These are phyloP conservation scores for Elsinoe ampelina DNA, from an alignment of 2,329 filamentous ascomycete species.

Conservation along the genomic window DNA sequence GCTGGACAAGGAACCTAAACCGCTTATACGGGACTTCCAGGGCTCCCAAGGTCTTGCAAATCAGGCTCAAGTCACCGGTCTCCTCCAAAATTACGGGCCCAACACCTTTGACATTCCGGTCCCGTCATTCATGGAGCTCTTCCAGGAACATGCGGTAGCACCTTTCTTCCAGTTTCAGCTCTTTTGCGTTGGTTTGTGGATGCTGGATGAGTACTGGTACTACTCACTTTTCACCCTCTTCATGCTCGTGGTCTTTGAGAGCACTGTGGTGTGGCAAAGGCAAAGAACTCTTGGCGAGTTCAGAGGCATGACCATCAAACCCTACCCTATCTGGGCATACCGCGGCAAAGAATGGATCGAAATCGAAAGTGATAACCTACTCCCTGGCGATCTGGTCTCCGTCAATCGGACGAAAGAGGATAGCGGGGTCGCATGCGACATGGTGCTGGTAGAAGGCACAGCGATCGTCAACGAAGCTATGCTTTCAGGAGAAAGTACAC, in stretches of 20 bases:
- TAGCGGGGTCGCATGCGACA: slow-evolving; percentile 91
- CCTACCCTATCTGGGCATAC: slow-evolving; percentile 88
- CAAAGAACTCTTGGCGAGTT: slow-evolving; percentile 94
- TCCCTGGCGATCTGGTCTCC: slow-evolving; percentile 89
- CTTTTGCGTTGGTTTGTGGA: slow-evolving; percentile 96
- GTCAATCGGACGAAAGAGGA: slow-evolving; percentile 93
- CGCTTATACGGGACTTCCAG: slow-evolving; percentile 69
- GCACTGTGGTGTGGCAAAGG: slow-evolving; percentile 97
- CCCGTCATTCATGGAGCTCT: slow-evolving; percentile 88
- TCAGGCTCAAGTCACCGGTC: slow-evolving; percentile 63
- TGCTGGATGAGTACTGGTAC: slow-evolving; percentile 99
- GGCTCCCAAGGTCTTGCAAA: slow-evolving; percentile 64
- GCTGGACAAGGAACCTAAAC: slow-evolving; percentile 79
- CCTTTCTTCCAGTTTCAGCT: slow-evolving; percentile 99
- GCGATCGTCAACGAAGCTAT: slow-evolving; percentile 99
- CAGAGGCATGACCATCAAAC: slow-evolving; percentile 98
- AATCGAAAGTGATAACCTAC: slow-evolving; percentile 78
- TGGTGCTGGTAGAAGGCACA: slow-evolving; percentile 87
- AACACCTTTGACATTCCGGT: slow-evolving; percentile 98
- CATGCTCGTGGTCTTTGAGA: slow-evolving; percentile 97
- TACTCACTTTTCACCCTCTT: slow-evolving; percentile 98
- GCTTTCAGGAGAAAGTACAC: slow-evolving; percentile 96
- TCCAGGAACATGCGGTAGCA: slow-evolving; percentile 95
- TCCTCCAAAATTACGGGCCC: slow-evolving; percentile 87
- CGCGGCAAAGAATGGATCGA: slow-evolving; percentile 81